Base-by-base conservation (phyloP, 305 asterid species). In the Vinca major region DNA sequence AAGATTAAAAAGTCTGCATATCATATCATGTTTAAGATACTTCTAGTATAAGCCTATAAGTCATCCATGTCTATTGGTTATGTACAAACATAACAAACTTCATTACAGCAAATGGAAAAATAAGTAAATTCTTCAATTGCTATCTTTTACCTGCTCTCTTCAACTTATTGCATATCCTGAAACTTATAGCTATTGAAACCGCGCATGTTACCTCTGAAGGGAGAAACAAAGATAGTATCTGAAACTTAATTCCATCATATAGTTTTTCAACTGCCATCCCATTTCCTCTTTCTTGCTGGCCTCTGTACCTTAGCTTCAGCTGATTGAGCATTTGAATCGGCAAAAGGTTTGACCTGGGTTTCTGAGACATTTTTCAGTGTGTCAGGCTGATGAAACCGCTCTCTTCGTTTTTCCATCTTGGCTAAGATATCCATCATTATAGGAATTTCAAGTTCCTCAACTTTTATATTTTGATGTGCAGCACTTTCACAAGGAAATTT, bases 371-470 rank as follows among this genome's bases (percentile, higher is more conserved):
- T 69, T 74, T 70, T 74, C 43, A 19, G 37, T 47, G 72, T 51
- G 54, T 83, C 54, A 54, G 88, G 89, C 6, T 80, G 80, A 75
- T 78, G 77, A 74, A 89, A 89, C 61, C 95, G 83, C 75, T 81
- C 80, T 73, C 76, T 78, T 62, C 95, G 74, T 64, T 78, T 85
- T 71, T 89, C 95, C 92, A 87, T 86, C 83, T 84, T 87, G 56
- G 74, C 83, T 64, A 86, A 71, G 61, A 86, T 78, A 83, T 86
- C 89, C 82, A 56, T 66, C 61, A 87, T 79, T 68, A 56, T 81
- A 62, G 79, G 68, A 70, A 79, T 87, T 65, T 74, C 82, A 65
- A 76, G 72, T 74, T 74, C 65, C 53, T 78, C 72, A 12, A 58
- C 81, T 44, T 55, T 70, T 63, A 16, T 55, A 48, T 66, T 60